A percentile compares a stretch with the other conserved stretches of the same genome.
Conservation (phyloP, 768 basidiomycete species). For the Trametes sanguinea region DNA sequence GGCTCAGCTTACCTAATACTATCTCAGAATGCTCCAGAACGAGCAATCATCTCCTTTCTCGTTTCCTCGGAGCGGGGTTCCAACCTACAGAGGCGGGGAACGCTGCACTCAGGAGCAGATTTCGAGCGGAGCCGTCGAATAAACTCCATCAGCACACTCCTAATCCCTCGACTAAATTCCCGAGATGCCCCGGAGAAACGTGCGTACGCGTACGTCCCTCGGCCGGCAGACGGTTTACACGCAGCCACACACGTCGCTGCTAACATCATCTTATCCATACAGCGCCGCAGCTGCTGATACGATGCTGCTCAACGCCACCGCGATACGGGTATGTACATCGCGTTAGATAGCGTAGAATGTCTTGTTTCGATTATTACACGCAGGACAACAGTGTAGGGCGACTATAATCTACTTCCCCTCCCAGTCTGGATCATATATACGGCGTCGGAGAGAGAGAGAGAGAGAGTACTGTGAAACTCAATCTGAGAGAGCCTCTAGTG, state of each 20-base stretch:
- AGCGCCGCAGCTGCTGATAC: not conserved
- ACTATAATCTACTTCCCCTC: too few species aligned
- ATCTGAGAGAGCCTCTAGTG: too few species aligned
- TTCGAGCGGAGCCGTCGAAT: too few species aligned
- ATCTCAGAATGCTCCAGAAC: constrained; percentile 14
- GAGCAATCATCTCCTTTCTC: not conserved
- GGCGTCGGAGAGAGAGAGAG: too few species aligned
- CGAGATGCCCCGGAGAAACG: not conserved
- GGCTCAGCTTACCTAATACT: constrained; percentile 3
- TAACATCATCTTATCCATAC: not conserved
- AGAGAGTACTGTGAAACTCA: too few species aligned
- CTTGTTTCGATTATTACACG: too few species aligned
- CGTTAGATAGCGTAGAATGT: too few species aligned
- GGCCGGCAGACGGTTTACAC: constrained; percentile 8
- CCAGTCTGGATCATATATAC: too few species aligned
- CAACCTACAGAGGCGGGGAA: not conserved
- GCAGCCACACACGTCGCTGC: constrained; percentile 13
- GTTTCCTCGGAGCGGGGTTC: not conserved
- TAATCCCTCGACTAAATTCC: too few species aligned
- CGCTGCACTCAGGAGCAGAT: too few species aligned
- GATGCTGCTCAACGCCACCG: constrained; percentile 1
- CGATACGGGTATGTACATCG: not conserved
- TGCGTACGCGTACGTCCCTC: constrained; percentile 10
- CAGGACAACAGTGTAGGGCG: too few species aligned
- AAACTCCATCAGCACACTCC: too few species aligned